phyloP scores from a whole-genome alignment of 345 rosid genomes.

The Gossypium mustelinum region DNA sequence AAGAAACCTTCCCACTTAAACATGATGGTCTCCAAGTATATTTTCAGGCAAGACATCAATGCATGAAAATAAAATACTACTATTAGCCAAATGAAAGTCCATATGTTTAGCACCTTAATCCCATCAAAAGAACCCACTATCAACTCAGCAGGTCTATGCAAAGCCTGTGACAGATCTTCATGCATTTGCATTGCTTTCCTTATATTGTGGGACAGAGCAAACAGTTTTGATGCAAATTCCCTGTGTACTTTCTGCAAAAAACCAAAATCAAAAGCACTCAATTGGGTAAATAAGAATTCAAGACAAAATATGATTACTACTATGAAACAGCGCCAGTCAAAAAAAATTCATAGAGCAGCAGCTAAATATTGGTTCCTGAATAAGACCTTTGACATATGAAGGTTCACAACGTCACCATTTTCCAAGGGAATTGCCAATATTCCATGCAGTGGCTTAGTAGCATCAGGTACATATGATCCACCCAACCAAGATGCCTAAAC shows the following conservation, averaged over 20 bases:
- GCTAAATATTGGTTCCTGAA: conserved; percentile 14
- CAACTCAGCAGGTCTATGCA: conserved; percentile 66
- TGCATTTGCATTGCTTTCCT: conserved; percentile 53
- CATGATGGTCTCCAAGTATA: neutral
- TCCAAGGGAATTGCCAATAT: conserved; percentile 52
- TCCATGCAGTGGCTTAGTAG: conserved; percentile 44
- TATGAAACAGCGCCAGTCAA: neutral
- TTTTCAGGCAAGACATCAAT: neutral
- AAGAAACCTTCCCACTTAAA: neutral
- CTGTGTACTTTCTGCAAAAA: conserved; percentile 69
- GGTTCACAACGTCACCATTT: conserved; percentile 31
- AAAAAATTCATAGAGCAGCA: neutral
- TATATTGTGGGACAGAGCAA: conserved; percentile 52
- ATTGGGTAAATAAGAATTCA: conserved; percentile 9
- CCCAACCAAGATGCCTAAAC: conserved; percentile 69
- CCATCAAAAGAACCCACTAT: conserved; percentile 67
- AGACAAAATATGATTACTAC: neutral
- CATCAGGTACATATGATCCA: conserved; percentile 44
- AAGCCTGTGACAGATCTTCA: conserved; percentile 44
- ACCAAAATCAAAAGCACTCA: neutral
- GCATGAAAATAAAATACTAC: neutral
- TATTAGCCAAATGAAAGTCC: neutral
- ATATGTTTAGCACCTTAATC: conserved; percentile 39
- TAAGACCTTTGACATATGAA: conserved; percentile 66
- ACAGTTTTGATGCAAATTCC: conserved; percentile 51